phyloP scores from a whole-genome alignment of 2,329 filamentous ascomycete species.

The Cryoendolithus antarcticus region DNA sequence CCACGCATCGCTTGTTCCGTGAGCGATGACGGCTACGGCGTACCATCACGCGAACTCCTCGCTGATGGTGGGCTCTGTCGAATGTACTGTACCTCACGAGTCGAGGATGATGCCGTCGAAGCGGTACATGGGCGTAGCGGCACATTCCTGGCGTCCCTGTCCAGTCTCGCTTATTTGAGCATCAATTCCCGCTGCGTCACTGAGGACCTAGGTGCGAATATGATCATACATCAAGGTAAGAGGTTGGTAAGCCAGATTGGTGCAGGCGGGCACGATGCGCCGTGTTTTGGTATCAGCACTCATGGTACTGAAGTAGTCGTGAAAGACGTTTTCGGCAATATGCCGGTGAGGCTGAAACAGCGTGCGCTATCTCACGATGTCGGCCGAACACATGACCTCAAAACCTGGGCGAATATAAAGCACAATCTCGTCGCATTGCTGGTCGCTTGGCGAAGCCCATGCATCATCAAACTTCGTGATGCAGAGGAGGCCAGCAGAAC shows the following conservation, averaged over 20 bases:
- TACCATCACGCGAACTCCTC: conserved; percentile 60
- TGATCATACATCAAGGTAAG: conserved; percentile 59
- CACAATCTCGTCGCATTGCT: conserved; percentile 49
- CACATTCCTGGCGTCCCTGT: conserved; percentile 64
- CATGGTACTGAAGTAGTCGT: conserved; percentile 28
- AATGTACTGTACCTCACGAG: conserved; percentile 59
- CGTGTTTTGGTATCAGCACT: conserved; percentile 9
- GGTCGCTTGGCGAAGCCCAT: conserved; percentile 52
- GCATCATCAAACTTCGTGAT: conserved; percentile 50
- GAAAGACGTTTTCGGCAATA: conserved; percentile 33
- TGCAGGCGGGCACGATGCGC: conserved; percentile 25
- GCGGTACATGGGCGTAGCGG: conserved; percentile 57
- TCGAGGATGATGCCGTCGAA: conserved; percentile 22
- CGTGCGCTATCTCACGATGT: conserved; percentile 37
- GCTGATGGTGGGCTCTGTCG: conserved; percentile 58
- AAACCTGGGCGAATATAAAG: conserved; percentile 31
- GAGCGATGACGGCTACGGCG: conserved; percentile 76
- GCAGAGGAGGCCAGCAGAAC: conserved; percentile 17
- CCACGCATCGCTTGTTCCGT: conserved; percentile 61
- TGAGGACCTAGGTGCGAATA: conserved; percentile 48
- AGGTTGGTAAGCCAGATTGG: conserved; percentile 47
- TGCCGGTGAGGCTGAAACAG: conserved; percentile 47
- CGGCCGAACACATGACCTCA: conserved; percentile 43
- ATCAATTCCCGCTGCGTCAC: conserved; percentile 59
- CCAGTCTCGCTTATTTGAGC: conserved; percentile 61